These are phyloP conservation scores for Daphne laureola DNA, from an alignment of 441 rosid genomes.

Conservation along the genomic window DNA sequence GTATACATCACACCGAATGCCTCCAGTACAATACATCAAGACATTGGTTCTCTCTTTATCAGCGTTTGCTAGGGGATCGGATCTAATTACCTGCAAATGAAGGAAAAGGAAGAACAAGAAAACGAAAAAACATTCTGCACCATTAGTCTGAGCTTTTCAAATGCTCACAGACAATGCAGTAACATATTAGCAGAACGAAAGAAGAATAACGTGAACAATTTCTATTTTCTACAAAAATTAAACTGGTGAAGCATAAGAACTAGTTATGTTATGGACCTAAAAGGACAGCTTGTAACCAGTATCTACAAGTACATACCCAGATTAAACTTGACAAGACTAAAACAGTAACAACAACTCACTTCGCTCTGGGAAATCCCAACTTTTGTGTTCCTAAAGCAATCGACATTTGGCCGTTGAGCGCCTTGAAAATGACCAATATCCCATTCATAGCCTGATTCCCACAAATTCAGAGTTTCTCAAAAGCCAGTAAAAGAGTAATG, in stretches of 20 bases:
- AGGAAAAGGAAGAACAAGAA: conserved; percentile 3
- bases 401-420: conserved; percentile 74
- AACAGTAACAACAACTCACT: conserved; percentile 28
- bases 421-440: conserved; percentile 83
- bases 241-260: no score
- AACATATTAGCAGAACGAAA: no score
- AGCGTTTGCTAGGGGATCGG: conserved; percentile 61
- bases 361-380: conserved; percentile 50
- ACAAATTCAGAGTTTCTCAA: conserved; percentile 17
- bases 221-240: no score
- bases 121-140: no score
- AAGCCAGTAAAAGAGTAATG: conserved; percentile 4
- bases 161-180: no score
- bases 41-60: conserved; percentile 63
- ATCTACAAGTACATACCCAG: conserved; percentile 2
- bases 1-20: conserved; percentile 91
- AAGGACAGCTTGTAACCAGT: not conserved
- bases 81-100: conserved; percentile 37
- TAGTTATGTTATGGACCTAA: no score
- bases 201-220: no score
- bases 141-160: no score
- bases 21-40: conserved; percentile 92
- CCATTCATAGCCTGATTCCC: conserved; percentile 81
- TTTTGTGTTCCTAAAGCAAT: conserved; percentile 82
- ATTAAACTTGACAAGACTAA: not conserved